These are phyloP conservation scores for Discostella pseudostelligera DNA, from an alignment of 108 stramenopile genomes.

Conservation along the genomic window DNA sequence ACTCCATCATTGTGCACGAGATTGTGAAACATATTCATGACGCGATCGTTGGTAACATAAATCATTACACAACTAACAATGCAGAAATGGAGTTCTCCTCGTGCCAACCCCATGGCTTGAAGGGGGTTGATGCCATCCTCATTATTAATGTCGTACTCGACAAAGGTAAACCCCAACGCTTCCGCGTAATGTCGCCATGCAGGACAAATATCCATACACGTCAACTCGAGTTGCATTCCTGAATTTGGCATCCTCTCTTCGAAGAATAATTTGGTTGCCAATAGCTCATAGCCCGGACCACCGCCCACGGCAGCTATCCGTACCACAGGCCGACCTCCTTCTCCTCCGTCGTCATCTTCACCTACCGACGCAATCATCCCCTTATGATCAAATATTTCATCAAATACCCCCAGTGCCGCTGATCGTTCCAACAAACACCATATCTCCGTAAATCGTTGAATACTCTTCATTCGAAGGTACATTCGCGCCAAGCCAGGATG, in stretches of 20 bases:
- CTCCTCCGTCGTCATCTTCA: neutral
- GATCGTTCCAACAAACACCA: constrained; percentile 21
- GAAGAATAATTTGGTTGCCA: constrained; percentile 20
- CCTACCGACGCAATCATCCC: too few relatives aligned
- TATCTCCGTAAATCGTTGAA: constrained; percentile 29
- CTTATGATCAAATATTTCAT: neutral
- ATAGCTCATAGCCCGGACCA: constrained; percentile 32
- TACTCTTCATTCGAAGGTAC: constrained; percentile 32
- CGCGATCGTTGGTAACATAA: constrained; percentile 19
- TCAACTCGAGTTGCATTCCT: neutral
- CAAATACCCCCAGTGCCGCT: constrained; percentile 11
- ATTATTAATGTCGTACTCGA: constrained; percentile 21
- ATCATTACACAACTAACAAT: constrained; percentile 26
- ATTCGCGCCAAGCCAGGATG: constrained; percentile 28
- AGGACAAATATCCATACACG: constrained; percentile 22
- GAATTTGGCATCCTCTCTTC: neutral
- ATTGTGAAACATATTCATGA: constrained; percentile 17
- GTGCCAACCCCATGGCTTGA: constrained; percentile 7
- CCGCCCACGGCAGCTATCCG: constrained; percentile 23
- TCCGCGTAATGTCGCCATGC: constrained; percentile 18
- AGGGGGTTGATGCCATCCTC: constrained; percentile 6
- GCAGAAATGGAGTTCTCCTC: constrained; percentile 14
- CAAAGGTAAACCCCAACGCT: constrained; percentile 19
- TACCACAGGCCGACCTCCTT: neutral
- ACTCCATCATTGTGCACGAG: neutral